These are phyloP conservation scores for Puccinellia tenuiflora DNA, from an alignment of 176 grass and related monocot species.

Conservation along the genomic window DNA sequence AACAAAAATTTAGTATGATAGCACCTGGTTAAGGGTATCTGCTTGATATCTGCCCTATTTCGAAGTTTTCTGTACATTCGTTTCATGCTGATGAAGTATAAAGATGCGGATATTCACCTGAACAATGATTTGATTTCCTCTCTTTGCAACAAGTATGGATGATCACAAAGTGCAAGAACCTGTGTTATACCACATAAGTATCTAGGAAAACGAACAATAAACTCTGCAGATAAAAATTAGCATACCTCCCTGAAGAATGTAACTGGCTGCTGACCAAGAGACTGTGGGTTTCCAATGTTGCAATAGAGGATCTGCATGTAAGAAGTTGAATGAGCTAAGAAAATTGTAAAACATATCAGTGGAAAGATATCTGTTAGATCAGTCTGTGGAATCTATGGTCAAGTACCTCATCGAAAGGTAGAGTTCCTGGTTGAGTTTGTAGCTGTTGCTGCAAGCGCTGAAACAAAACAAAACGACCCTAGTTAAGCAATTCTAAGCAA, in stretches of 20 bases:
- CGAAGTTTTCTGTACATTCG: not conserved
- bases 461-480: conserved; percentile 8
- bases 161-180: conserved; percentile 90
- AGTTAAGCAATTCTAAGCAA: conserved; percentile 8
- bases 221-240: conserved; percentile 7
- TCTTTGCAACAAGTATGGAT: conserved; percentile 70
- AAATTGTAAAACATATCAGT: not conserved
- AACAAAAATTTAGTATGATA: not conserved
- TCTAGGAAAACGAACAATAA: not conserved
- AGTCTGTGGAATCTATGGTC: not conserved
- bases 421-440: conserved; percentile 68
- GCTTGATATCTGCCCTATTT: not conserved
- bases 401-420: conserved; percentile 86
- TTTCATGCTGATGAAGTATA: conserved; percentile 1
- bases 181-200: conserved; percentile 39
- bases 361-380: not conserved
- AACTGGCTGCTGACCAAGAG: conserved; percentile 89
- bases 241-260: conserved; percentile 92
- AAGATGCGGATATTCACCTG: conserved; percentile 50
- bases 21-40: not conserved
- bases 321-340: conserved; percentile 24
- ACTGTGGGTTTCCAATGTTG: conserved; percentile 99
- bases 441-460: conserved; percentile 86
- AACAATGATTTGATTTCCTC: conserved; percentile 68
- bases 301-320: conserved; percentile 73